Conservation (phyloP, 1,284 basidiomycete genomes). For the Ustilago cynodontis region DNA sequence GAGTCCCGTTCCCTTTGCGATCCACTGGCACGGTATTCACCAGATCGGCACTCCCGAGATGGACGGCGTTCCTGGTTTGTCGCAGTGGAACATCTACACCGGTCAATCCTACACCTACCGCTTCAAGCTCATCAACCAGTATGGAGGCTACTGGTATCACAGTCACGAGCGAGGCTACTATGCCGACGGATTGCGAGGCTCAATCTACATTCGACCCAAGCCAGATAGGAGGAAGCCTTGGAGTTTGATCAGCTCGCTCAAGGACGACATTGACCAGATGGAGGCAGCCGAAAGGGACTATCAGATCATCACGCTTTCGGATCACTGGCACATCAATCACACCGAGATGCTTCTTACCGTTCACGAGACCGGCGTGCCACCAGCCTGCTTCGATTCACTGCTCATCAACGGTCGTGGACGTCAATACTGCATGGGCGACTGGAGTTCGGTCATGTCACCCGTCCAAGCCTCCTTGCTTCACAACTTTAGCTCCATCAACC, state of each 20-base stretch:
- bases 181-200: constrained; percentile 46
- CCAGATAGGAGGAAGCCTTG: constrained; percentile 41
- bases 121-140: constrained; percentile 51
- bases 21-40: constrained; percentile 57
- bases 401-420: constrained; percentile 54
- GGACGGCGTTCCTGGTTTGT: constrained; percentile 57
- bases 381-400: constrained; percentile 55
- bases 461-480: constrained; percentile 26
- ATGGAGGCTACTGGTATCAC: constrained; percentile 57
- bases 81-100: constrained; percentile 54
- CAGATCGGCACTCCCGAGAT: constrained; percentile 56
- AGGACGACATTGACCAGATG: constrained; percentile 46
- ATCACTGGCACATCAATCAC: constrained; percentile 58
- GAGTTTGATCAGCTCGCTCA: constrained; percentile 33
- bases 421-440: constrained; percentile 48
- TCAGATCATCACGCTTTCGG: constrained; percentile 37
- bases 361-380: constrained; percentile 53
- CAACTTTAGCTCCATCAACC: constrained; percentile 47
- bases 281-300: constrained; percentile 49
- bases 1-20: constrained; percentile 45
- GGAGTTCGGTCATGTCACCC: constrained; percentile 27
- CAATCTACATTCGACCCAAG: constrained; percentile 52
- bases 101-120: constrained; percentile 49
- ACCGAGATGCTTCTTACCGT: constrained; percentile 48
- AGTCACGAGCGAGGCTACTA: constrained; percentile 55